phyloP scores from a whole-genome alignment of 345 rosid species.

The Cardamine resedifolia region DNA sequence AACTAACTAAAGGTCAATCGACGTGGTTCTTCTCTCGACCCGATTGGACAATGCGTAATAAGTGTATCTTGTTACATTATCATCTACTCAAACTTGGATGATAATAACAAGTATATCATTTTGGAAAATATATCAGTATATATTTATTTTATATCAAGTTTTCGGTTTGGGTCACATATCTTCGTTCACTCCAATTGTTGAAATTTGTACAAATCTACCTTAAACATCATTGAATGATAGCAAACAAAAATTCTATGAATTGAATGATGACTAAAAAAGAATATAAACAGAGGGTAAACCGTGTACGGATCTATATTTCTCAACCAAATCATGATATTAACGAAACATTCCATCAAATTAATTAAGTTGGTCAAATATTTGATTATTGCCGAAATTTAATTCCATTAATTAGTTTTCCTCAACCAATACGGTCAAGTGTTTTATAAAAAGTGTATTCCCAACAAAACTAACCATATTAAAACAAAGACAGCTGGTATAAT shows the following conservation, averaged over 20 bases:
- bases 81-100: background rate
- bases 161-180: background rate
- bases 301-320: background rate
- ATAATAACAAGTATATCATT: too few relatives aligned
- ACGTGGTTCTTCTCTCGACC: conserved; percentile 19
- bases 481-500: background rate
- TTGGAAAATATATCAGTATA: too few relatives aligned
- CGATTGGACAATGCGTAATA: conserved; percentile 4
- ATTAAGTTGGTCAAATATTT: background rate
- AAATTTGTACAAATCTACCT: background rate
- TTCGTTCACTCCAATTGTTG: background rate
- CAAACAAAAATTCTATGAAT: background rate
- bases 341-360: background rate
- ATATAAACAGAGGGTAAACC: background rate
- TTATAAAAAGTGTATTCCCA: background rate
- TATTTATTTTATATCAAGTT: too few relatives aligned
- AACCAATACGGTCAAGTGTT: background rate
- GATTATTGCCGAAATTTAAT: background rate
- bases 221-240: background rate
- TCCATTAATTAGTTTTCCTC: background rate
- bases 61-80: conserved; percentile 18
- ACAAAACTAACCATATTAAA: background rate
- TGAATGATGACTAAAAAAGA: conserved; percentile 10
- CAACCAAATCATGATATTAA: conserved; percentile 7
- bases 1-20: conserved; percentile 26